phyloP scores from a whole-genome alignment of 495 filamentous ascomycete species.

The Trichoderma gamsii region DNA sequence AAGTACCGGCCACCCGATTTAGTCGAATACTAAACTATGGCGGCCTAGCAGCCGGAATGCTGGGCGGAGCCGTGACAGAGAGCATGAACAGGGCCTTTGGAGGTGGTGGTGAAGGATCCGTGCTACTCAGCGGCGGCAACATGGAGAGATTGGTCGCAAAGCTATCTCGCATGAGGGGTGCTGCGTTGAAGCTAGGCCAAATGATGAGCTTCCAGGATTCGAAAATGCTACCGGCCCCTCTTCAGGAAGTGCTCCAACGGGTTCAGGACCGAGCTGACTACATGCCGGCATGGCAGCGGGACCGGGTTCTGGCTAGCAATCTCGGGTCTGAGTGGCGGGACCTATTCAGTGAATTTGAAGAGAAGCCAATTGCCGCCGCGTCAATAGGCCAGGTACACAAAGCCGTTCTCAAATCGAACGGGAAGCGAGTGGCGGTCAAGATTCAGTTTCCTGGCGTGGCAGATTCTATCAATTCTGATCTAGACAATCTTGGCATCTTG shows the following conservation, averaged over 20 bases:
- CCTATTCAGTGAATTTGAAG: slow-evolving; percentile 76
- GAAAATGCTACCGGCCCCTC: slow-evolving; percentile 84
- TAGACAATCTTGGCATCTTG: slow-evolving; percentile 85
- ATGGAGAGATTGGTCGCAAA: slow-evolving; percentile 89
- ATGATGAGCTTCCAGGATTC: slow-evolving; percentile 97
- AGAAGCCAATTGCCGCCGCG: slow-evolving; percentile 90
- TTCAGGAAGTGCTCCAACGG: slow-evolving; percentile 81
- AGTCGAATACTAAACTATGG: slow-evolving; percentile 91
- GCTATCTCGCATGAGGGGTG: slow-evolving; percentile 91
- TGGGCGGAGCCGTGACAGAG: slow-evolving; percentile 86
- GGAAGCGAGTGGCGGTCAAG: slow-evolving; percentile 81
- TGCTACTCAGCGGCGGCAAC: slow-evolving; percentile 84
- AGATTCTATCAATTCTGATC: slow-evolving; percentile 88
- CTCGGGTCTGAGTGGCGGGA: slow-evolving; percentile 82
- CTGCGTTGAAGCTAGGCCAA: slow-evolving; percentile 95
- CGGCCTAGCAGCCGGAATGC: slow-evolving; percentile 88
- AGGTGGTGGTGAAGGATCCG: slow-evolving; percentile 55
- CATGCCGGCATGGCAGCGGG: slow-evolving; percentile 89
- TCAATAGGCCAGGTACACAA: slow-evolving; percentile 96
- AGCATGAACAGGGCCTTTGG: slow-evolving; percentile 63
- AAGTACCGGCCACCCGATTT: slow-evolving; percentile 81
- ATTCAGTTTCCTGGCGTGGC: slow-evolving; percentile 98
- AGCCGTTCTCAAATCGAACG: slow-evolving; percentile 69
- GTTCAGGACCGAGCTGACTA: slow-evolving; percentile 97
- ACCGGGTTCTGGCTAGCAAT: slow-evolving; percentile 71